Percentiles rank a stretch among this genome's conserved stretches.
These are phyloP conservation scores for Fusarium nisikadoi DNA, from an alignment of 2,329 filamentous ascomycete genomes.

Conservation along the genomic window DNA sequence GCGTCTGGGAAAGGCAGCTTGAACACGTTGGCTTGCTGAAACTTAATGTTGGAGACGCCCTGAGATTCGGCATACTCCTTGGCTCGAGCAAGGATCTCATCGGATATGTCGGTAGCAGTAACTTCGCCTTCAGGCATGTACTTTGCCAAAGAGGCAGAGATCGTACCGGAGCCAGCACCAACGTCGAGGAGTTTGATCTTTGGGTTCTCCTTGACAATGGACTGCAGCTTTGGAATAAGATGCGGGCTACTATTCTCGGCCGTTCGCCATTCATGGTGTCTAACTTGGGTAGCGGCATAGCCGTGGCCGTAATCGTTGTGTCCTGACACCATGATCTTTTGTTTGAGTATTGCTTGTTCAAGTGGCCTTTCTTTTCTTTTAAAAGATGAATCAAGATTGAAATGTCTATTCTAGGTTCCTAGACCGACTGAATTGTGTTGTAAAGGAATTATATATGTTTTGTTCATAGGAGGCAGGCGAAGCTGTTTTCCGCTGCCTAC, in stretches of 20 bases:
- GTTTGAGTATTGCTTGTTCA: not conserved
- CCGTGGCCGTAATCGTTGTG: slow-evolving; percentile 46
- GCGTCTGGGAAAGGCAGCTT: slow-evolving; percentile 53
- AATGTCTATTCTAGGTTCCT: not conserved
- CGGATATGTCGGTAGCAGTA: slow-evolving; percentile 46
- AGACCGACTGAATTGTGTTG: not conserved
- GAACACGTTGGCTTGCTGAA: slow-evolving; percentile 45
- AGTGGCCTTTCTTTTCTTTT: not conserved
- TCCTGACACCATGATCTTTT: slow-evolving; percentile 30
- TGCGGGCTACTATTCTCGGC: slow-evolving; percentile 57
- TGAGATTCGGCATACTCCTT: slow-evolving; percentile 34
- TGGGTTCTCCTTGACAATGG: slow-evolving; percentile 41
- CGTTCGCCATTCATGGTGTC: slow-evolving; percentile 53
- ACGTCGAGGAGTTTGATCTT: slow-evolving; percentile 57
- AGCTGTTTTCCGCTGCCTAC: not conserved
- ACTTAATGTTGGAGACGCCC: slow-evolving; percentile 43
- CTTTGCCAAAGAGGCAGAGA: slow-evolving; percentile 56
- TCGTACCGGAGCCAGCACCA: slow-evolving; percentile 61
- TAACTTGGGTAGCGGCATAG: slow-evolving; percentile 41
- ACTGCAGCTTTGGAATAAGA: slow-evolving; percentile 53
- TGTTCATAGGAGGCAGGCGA: not conserved
- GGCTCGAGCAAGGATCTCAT: slow-evolving; percentile 46
- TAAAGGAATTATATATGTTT: not conserved
- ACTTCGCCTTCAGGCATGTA: slow-evolving; percentile 54
- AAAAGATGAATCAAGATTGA: not conserved